Percentiles rank a stretch among this genome's conserved stretches.
phyloP scores from a whole-genome alignment of 768 basidiomycete genomes.

The Lactarius vividus region DNA sequence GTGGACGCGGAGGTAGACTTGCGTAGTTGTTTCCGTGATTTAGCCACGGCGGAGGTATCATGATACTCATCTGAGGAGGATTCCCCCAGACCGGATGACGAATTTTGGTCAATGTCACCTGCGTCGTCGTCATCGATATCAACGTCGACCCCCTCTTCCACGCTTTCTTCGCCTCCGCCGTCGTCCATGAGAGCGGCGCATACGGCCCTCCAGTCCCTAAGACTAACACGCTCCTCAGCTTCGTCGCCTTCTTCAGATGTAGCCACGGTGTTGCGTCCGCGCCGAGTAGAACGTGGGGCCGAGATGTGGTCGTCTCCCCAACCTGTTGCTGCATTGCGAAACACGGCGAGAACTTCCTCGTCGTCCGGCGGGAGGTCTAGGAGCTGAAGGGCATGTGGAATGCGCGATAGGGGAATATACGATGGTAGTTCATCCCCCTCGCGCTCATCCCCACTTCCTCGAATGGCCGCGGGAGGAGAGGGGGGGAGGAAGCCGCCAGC shows the following conservation, averaged over 20 bases:
- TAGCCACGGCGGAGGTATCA: neutral
- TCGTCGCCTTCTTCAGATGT: slow-evolving; percentile 24
- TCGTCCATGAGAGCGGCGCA: slow-evolving; percentile 64
- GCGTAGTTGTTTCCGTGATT: slow-evolving; percentile 20
- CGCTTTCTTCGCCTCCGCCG: slow-evolving; percentile 30
- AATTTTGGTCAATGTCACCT: slow-evolving; percentile 33
- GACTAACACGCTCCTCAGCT: slow-evolving; percentile 44
- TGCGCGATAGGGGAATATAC: slow-evolving; percentile 51
- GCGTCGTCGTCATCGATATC: slow-evolving; percentile 31
- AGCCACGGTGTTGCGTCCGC: slow-evolving; percentile 24
- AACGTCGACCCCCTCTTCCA: slow-evolving; percentile 32
- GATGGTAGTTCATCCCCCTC: slow-evolving; percentile 24
- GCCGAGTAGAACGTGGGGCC: neutral
- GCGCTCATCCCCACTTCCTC: slow-evolving; percentile 1
- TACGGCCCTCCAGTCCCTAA: slow-evolving; percentile 76
- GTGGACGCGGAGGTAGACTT: slow-evolving; percentile 4
- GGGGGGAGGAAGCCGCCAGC: slow-evolving; percentile 35
- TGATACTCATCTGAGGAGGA: slow-evolving; percentile 25
- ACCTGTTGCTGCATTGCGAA: slow-evolving; percentile 71
- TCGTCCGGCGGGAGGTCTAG: slow-evolving; percentile 64
- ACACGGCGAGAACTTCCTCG: slow-evolving; percentile 66
- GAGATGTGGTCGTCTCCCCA: slow-evolving; percentile 44
- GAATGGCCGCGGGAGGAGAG: slow-evolving; percentile 3
- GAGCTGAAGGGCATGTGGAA: slow-evolving; percentile 59
- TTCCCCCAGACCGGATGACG: slow-evolving; percentile 30